Percentiles rank a stretch among this genome's conserved stretches.
phyloP scores from a whole-genome alignment of 148 eudicot species.

The Rhododendron griersonianum region DNA sequence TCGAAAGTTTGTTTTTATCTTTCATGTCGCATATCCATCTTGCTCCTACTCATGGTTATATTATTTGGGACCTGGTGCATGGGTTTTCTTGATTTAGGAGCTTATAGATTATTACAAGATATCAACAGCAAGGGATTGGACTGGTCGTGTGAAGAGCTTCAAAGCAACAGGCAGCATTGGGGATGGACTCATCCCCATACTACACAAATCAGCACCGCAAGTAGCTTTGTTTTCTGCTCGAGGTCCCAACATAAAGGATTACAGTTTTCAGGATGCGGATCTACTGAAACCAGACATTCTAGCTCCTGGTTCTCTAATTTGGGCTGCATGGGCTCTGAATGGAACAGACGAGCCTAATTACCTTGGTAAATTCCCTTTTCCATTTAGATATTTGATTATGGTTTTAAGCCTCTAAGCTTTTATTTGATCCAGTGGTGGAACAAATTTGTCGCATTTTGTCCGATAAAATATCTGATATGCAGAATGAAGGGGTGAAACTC shows the following conservation, averaged over 20 bases:
- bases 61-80: background rate
- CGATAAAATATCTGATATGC: background rate
- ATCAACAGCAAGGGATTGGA: conserved; percentile 91
- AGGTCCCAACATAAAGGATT: conserved; percentile 92
- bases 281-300: conserved; percentile 96
- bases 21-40: background rate
- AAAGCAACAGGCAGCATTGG: conserved; percentile 74
- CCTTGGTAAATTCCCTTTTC: conserved; percentile 38
- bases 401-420: background rate
- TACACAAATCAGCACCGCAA: conserved; percentile 89
- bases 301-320: conserved; percentile 95
- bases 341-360: conserved; percentile 95
- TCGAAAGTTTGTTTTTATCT: background rate
- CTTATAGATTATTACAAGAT: conserved; percentile 85
- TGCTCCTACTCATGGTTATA: background rate
- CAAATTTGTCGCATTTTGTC: background rate
- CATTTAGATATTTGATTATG: background rate
- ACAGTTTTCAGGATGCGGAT: conserved; percentile 89
- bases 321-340: conserved; percentile 97
- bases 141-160: conserved; percentile 86
- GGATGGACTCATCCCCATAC: conserved; percentile 63
- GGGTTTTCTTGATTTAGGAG: conserved; percentile 37
- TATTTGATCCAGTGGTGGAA: background rate
- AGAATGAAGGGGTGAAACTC: background rate
- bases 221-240: conserved; percentile 93